Percentiles rank a stretch among this genome's conserved stretches.
phyloP scores from a whole-genome alignment of 1,284 basidiomycete genomes.

The Boletus semigastroideus region DNA sequence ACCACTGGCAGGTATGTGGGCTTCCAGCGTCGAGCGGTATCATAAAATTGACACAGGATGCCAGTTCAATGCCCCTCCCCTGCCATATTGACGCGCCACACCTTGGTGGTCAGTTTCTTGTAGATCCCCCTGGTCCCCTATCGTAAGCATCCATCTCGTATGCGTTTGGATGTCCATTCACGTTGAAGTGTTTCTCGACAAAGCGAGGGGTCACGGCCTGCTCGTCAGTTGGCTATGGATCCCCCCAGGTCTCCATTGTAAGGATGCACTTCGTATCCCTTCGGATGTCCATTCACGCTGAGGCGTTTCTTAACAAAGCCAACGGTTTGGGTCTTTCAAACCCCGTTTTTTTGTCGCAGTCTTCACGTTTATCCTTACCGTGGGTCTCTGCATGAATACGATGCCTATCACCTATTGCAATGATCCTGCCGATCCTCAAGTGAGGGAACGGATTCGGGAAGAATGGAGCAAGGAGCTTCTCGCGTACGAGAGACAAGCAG shows the following conservation, averaged over 20 bases:
- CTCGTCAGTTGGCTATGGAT: not conserved
- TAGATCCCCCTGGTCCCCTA: not conserved
- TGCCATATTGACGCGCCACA: conserved; percentile 10
- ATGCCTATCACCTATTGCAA: conserved; percentile 24
- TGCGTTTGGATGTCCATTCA: not conserved
- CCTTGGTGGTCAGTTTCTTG: no score
- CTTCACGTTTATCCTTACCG: conserved; percentile 4
- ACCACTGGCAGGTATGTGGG: conserved; percentile 9
- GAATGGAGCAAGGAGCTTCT: conserved; percentile 19
- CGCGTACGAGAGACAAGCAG: conserved; percentile 11
- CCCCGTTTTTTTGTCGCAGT: conserved; percentile 3
- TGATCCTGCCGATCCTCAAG: conserved; percentile 19
- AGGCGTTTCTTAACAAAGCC: not conserved
- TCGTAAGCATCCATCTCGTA: conserved; percentile 6
- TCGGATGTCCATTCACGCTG: no score
- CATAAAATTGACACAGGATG: not conserved
- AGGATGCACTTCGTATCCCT: not conserved
- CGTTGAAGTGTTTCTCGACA: not conserved
- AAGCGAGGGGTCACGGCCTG: no score
- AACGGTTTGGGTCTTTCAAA: not conserved
- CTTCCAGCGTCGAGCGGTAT: not conserved
- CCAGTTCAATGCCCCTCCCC: conserved; percentile 9
- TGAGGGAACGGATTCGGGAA: conserved; percentile 18
- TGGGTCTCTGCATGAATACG: conserved; percentile 8
- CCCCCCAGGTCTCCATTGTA: not conserved